Conservation (phyloP, 768 basidiomycete species). For the Pilatotrama ljubarskyi region DNA sequence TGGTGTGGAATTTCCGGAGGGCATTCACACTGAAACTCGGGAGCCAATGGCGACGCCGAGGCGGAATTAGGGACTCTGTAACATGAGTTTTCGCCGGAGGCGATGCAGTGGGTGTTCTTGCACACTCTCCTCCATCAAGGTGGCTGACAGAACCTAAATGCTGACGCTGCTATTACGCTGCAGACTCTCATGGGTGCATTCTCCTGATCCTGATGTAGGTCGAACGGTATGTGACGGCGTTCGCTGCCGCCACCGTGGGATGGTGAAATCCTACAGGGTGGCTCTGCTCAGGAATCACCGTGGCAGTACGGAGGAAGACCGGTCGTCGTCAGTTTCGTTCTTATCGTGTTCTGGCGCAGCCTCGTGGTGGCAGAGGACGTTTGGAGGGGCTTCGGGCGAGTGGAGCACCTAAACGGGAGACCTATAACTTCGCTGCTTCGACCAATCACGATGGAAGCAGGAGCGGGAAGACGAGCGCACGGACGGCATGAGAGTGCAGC, state of each 20-base stretch:
- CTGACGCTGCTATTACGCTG: background rate
- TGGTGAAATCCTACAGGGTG: background rate
- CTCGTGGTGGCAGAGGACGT: background rate
- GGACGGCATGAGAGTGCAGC: background rate
- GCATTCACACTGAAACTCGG: background rate
- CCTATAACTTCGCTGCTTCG: background rate
- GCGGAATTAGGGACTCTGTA: background rate
- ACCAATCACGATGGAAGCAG: conserved; percentile 7
- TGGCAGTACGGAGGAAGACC: background rate
- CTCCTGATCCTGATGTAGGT: conserved; percentile 7
- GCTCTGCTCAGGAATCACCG: conserved; percentile 2
- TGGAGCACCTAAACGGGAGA: background rate
- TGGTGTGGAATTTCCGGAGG: background rate
- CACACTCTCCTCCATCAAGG: background rate
- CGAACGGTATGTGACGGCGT: background rate
- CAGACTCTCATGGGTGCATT: conserved; percentile 1
- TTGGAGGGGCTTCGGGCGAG: background rate
- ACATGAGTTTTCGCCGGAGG: conserved; percentile 10
- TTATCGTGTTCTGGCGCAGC: background rate
- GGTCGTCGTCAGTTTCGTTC: background rate
- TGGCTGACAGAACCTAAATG: conserved; percentile 12
- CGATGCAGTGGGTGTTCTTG: conserved; percentile 18
- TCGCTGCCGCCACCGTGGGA: conserved; percentile 2
- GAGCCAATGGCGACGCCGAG: background rate
- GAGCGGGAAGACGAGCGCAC: background rate